A percentile compares a stretch with the other conserved stretches of the same genome.
phyloP scores from a whole-genome alignment of 257 asterid genomes.

The Solanum pennellii region DNA sequence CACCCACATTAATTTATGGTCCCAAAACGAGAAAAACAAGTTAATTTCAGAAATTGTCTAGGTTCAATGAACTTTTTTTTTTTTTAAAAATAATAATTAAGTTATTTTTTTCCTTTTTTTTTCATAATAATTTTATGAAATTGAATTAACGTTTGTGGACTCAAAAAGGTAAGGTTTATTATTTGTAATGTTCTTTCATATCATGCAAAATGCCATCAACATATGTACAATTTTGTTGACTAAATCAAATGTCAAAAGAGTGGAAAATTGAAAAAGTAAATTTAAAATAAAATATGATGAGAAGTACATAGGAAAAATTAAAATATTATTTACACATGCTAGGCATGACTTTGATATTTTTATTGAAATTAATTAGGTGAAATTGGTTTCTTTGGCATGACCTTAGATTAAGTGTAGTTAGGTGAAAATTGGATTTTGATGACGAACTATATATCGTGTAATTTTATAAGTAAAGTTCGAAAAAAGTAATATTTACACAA shows the following conservation, averaged over 20 bases:
- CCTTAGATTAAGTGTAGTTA: not conserved
- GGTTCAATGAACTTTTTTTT: not conserved
- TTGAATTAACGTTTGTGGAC: not conserved
- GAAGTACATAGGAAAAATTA: not conserved
- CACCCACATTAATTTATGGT: not conserved
- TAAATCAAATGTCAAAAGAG: not conserved
- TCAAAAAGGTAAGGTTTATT: not conserved
- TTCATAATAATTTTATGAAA: not conserved
- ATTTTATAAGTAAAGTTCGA: accelerated
- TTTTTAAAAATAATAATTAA: not conserved
- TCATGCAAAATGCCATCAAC: not conserved
- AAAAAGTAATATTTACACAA: accelerated
- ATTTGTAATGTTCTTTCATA: not conserved
- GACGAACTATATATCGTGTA: not conserved
- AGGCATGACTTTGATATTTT: not conserved
- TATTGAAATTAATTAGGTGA: not conserved
- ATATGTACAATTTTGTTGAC: not conserved
- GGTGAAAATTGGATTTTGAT: not conserved
- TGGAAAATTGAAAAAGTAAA: not conserved
- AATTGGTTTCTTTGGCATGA: not conserved
- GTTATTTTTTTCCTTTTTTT: not conserved
- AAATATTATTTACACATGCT: not conserved
- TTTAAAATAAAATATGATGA: not conserved
- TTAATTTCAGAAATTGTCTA: not conserved
- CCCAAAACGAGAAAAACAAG: not conserved